Evolutionary conservation across 805 yeast genomes (phyloP).

Genomic region (Candida glaebosa): DNA sequence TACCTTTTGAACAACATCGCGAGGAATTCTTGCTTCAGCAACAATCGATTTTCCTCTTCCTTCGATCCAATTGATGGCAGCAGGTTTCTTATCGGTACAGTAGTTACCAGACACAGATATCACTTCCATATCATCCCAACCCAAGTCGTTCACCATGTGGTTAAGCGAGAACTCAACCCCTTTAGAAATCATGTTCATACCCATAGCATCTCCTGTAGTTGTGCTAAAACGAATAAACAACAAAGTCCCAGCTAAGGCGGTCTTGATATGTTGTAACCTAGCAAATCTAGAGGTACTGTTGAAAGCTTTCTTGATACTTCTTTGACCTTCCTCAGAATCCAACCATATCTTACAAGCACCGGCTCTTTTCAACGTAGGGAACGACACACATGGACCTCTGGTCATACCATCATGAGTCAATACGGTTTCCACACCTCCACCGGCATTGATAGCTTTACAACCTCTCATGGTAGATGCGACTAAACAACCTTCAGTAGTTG

Average conservation of each 20-base stretch:
- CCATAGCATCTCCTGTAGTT: slow-evolving; percentile 99
- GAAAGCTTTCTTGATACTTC: slow-evolving; percentile 77
- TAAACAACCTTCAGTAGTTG: slow-evolving; percentile 98
- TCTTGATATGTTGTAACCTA: slow-evolving; percentile 81
- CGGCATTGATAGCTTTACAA: slow-evolving; percentile 94
- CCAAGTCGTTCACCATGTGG: slow-evolving; percentile 81
- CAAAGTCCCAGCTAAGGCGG: slow-evolving; percentile 91
- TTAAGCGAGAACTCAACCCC: slow-evolving; percentile 90
- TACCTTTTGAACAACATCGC: slow-evolving; percentile 72
- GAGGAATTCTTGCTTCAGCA: slow-evolving; percentile 91
- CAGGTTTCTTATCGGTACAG: slow-evolving; percentile 96
- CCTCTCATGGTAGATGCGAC: slow-evolving; percentile 99
- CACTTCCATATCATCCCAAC: slow-evolving; percentile 91
- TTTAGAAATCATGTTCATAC: slow-evolving; percentile 99
- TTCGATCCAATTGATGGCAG: slow-evolving; percentile 98
- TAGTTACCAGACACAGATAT: slow-evolving; percentile 95
- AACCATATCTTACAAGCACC: slow-evolving; percentile 95
- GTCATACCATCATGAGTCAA: slow-evolving; percentile 98
- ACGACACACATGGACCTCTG: slow-evolving; percentile 96
- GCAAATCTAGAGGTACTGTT: slow-evolving; percentile 98
- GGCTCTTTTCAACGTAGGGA: slow-evolving; percentile 78
- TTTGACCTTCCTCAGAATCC: slow-evolving; percentile 92
- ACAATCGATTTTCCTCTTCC: slow-evolving; percentile 98
- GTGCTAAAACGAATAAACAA: slow-evolving; percentile 91
- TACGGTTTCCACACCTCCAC: slow-evolving; percentile 93